Evolutionary conservation across 805 yeast genomes (phyloP).

Genomic region (Lachancea waltii): DNA sequence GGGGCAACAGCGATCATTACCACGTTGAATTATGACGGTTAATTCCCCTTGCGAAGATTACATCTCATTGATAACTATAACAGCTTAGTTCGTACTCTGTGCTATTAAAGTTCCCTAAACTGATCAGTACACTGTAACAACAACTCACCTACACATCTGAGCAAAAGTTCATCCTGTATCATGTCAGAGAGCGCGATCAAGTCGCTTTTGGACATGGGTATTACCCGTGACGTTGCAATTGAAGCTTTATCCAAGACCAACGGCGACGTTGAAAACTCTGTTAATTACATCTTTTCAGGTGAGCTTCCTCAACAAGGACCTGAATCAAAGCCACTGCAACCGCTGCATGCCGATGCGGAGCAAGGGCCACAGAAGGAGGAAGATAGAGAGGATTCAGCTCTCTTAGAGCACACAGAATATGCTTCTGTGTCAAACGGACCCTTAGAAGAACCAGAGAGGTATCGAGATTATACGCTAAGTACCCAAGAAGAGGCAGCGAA

Average conservation of each 20-base stretch:
- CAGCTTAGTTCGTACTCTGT: too few relatives aligned
- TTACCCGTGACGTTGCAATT: conserved; percentile 47
- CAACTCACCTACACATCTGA: too few relatives aligned
- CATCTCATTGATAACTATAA: too few relatives aligned
- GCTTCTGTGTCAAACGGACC: conserved; percentile 3
- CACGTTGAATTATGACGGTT: too few relatives aligned
- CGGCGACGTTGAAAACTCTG: conserved; percentile 60
- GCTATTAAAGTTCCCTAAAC: too few relatives aligned
- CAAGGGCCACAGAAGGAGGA: too few relatives aligned
- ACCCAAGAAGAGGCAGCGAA: not conserved
- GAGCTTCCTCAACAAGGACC: conserved; percentile 15
- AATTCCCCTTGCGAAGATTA: too few relatives aligned
- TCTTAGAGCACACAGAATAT: conserved; percentile 2
- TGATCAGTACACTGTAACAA: too few relatives aligned
- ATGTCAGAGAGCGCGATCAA: conserved; percentile 30
- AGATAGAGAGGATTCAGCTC: not conserved
- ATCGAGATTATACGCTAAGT: not conserved
- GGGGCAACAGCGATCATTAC: too few relatives aligned
- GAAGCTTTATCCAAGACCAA: conserved; percentile 52
- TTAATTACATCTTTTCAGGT: conserved; percentile 32
- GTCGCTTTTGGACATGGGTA: conserved; percentile 64
- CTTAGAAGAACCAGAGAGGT: not conserved
- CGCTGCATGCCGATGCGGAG: too few relatives aligned
- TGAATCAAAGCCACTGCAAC: conserved; percentile 4
- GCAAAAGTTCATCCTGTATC: too few relatives aligned